These are phyloP conservation scores for Podaxis sp. DNA, from an alignment of 768 basidiomycete genomes.

Conservation along the genomic window DNA sequence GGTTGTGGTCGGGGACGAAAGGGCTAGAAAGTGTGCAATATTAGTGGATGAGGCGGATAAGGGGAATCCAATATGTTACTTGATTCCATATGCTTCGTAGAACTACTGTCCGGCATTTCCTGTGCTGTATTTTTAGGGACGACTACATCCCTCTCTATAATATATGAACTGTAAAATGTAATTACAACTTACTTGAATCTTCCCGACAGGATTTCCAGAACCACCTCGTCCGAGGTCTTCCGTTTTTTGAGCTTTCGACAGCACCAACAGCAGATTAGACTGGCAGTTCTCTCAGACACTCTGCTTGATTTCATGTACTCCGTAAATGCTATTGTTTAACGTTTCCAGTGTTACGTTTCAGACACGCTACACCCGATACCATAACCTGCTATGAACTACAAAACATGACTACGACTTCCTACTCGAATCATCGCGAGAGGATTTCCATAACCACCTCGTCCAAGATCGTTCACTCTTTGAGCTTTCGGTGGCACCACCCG, in stretches of 20 bases:
- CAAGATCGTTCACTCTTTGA: background rate
- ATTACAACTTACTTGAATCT: background rate
- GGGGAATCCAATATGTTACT: background rate
- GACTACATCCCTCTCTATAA: too few relatives aligned
- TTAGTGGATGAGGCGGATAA: background rate
- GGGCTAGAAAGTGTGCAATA: background rate
- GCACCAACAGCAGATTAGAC: background rate
- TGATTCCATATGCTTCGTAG: background rate
- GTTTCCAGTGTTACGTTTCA: background rate
- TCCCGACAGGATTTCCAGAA: background rate
- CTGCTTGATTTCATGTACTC: background rate
- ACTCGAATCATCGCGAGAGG: background rate
- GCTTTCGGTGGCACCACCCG: background rate
- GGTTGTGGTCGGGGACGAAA: background rate
- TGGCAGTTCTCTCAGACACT: too few relatives aligned
- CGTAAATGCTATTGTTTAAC: background rate
- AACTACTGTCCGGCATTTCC: background rate
- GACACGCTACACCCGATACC: too few relatives aligned
- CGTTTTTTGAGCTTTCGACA: background rate
- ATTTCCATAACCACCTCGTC: conserved; percentile 1
- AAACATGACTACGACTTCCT: background rate
- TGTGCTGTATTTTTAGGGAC: background rate
- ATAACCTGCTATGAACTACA: background rate
- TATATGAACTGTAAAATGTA: background rate
- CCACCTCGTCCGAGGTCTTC: background rate